phyloP scores from a whole-genome alignment of 169 alveolate genomes.

The Neospora caninum region DNA sequence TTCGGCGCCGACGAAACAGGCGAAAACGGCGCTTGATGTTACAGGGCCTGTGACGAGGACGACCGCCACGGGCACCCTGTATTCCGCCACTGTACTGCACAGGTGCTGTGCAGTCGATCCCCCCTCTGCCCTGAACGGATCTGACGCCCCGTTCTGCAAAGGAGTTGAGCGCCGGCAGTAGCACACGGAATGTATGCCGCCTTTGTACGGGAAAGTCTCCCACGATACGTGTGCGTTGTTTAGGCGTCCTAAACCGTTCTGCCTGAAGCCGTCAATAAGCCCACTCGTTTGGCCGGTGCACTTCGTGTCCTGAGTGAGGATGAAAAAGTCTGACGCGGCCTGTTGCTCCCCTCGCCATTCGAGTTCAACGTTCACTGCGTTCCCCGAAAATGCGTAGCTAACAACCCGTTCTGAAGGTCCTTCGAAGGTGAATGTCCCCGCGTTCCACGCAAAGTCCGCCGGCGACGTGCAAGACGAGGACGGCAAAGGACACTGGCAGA shows the following conservation, averaged over 20 bases:
- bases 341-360: constrained; percentile 37
- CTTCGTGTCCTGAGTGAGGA: constrained; percentile 25
- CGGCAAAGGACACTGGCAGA: constrained; percentile 52
- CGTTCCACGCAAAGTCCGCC: constrained; percentile 56
- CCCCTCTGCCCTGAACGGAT: background rate
- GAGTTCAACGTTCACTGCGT: background rate
- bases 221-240: background rate
- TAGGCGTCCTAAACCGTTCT: constrained; percentile 20
- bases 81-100: background rate
- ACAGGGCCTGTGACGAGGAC: background rate
- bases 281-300: background rate
- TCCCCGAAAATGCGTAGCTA: constrained; percentile 22
- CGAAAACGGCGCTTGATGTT: background rate
- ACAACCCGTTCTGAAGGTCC: constrained; percentile 40
- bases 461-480: constrained; percentile 16
- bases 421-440: constrained; percentile 1
- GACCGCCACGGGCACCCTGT: background rate
- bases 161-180: constrained; percentile 7
- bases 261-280: background rate
- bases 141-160: background rate
- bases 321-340: background rate
- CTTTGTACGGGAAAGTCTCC: background rate
- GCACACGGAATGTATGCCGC: constrained; percentile 11
- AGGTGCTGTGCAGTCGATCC: background rate
- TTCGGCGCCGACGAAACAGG: background rate